phyloP scores from a whole-genome alignment of 129 eudicot genomes.

The Smallanthus sonchifolius region DNA sequence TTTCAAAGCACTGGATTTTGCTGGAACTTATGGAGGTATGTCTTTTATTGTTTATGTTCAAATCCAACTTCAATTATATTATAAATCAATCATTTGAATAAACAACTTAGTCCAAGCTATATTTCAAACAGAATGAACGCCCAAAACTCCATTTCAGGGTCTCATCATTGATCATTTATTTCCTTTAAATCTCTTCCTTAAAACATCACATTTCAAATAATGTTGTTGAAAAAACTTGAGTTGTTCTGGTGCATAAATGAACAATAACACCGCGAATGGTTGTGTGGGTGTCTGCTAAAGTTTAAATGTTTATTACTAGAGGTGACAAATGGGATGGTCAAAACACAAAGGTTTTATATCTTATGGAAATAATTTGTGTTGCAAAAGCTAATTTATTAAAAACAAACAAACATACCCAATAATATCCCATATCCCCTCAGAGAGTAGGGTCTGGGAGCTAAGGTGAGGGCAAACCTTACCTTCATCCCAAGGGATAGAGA shows the following conservation, averaged over 20 bases:
- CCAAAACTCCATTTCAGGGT: background rate
- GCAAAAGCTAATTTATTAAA: no score
- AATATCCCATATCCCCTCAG: no score
- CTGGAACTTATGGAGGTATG: slow-evolving; percentile 98
- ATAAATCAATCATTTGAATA: background rate
- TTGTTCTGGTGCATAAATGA: background rate
- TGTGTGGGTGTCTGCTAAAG: background rate
- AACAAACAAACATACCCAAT: no score
- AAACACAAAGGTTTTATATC: no score
- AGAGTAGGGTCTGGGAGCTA: no score
- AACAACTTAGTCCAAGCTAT: background rate
- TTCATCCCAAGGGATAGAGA: no score
- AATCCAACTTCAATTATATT: background rate
- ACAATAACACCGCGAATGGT: background rate
- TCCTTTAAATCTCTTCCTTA: background rate
- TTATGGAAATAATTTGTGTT: no score
- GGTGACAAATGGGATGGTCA: no score
- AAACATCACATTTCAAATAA: background rate
- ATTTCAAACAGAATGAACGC: background rate
- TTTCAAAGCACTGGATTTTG: slow-evolving; percentile 97
- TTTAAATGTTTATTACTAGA: no score
- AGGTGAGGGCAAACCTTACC: no score
- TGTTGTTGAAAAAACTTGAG: background rate
- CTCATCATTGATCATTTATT: background rate
- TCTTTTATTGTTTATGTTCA: background rate